Evolutionary conservation across 2,329 filamentous ascomycete genomes (phyloP).

Genomic region (Lachnellula occidentalis): DNA sequence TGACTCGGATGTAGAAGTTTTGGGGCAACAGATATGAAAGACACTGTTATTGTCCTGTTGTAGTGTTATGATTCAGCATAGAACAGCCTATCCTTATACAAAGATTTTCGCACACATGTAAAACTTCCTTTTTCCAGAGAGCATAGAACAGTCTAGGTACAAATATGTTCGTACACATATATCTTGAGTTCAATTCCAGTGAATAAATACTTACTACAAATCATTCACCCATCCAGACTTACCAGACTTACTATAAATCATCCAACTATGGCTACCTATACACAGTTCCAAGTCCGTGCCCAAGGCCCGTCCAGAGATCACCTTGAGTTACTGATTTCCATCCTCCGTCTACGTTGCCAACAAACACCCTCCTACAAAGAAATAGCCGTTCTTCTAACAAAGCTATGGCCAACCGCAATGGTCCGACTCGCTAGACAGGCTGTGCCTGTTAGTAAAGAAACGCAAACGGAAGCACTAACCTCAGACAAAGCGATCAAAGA

Average conservation of each 20-base stretch:
- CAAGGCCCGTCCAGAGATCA: conserved; percentile 12
- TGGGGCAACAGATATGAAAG: too few species aligned
- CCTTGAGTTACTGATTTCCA: conserved; percentile 14
- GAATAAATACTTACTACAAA: not conserved
- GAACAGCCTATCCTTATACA: too few species aligned
- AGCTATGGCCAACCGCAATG: conserved; percentile 1
- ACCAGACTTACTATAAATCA: too few species aligned
- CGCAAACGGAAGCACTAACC: not conserved
- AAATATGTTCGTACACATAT: too few species aligned
- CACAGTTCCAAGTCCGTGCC: not conserved
- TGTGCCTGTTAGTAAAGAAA: not conserved
- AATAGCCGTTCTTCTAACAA: conserved; percentile 9
- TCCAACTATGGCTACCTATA: not conserved
- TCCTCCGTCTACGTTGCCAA: conserved; percentile 15
- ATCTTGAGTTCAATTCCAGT: not conserved
- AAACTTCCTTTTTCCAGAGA: too few species aligned
- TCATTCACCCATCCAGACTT: too few species aligned
- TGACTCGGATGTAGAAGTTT: too few species aligned
- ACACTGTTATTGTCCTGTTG: too few species aligned
- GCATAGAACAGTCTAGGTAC: too few species aligned
- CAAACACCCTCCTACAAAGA: conserved; percentile 15
- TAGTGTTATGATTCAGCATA: too few species aligned
- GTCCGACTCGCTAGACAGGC: not conserved
- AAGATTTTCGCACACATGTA: too few species aligned
- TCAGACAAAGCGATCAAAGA: not conserved